phyloP scores from a whole-genome alignment of 2,329 filamentous ascomycete genomes.

The Drechslera avenae region DNA sequence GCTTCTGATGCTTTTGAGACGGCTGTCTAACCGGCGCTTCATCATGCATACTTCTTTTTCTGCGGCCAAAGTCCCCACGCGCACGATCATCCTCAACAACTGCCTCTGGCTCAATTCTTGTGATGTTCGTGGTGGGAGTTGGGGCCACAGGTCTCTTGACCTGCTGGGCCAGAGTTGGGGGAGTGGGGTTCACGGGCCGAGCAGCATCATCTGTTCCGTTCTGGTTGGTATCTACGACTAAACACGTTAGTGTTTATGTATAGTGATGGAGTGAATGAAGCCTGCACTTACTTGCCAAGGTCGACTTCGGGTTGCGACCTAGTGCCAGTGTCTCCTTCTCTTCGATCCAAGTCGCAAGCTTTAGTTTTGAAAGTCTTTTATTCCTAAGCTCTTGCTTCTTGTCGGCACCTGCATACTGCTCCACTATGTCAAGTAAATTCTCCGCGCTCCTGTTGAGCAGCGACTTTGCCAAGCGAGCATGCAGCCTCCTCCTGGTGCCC shows the following conservation, averaged over 20 bases:
- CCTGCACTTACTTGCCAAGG: conserved; percentile 1
- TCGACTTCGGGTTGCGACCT: conserved; percentile 17
- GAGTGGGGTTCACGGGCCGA: too few species aligned
- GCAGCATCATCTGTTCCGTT: not conserved
- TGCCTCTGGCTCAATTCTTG: not conserved
- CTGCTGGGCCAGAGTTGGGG: too few species aligned
- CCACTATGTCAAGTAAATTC: conserved; percentile 15
- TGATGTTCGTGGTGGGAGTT: not conserved
- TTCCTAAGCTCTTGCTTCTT: conserved; percentile 17
- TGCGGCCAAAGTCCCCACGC: not conserved
- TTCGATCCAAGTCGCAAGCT: conserved; percentile 28
- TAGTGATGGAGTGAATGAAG: not conserved
- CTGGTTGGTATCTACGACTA: not conserved
- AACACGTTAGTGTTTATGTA: not conserved
- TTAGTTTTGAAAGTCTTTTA: conserved; percentile 6
- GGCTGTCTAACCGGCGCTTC: not conserved
- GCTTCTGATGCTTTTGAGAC: conserved; percentile 7
- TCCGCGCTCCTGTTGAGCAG: conserved; percentile 11
- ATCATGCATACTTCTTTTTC: conserved; percentile 1
- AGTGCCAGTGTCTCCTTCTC: conserved; percentile 26
- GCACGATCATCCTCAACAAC: not conserved
- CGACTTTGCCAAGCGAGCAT: conserved; percentile 15
- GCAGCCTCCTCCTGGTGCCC: conserved; percentile 7
- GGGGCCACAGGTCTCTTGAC: not conserved
- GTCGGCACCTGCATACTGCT: conserved; percentile 16